Conservation (phyloP, 805 yeast species). For the Metschnikowia peoriensis region DNA sequence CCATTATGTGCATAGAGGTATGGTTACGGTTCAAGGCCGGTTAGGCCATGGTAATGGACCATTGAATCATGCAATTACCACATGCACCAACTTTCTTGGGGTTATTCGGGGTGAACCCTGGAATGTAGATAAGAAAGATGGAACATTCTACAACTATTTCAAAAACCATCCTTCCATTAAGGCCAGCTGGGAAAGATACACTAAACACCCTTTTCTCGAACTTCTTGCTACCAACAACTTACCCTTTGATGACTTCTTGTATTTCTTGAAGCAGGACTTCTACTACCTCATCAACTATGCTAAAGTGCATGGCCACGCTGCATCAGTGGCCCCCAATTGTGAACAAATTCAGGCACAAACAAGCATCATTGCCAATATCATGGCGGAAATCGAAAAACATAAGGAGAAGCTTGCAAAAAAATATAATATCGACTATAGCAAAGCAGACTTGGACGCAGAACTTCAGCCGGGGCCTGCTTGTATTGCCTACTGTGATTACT, state of each 20-base stretch:
- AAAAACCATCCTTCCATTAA: slow-evolving; percentile 53
- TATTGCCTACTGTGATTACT: slow-evolving; percentile 57
- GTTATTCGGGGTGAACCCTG: background rate
- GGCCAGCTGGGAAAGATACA: slow-evolving; percentile 57
- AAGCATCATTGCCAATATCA: slow-evolving; percentile 49
- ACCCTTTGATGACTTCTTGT: slow-evolving; percentile 48
- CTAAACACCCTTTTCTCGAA: slow-evolving; percentile 60
- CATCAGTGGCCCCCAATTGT: slow-evolving; percentile 57
- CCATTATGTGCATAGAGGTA: slow-evolving; percentile 64
- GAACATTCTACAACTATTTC: slow-evolving; percentile 45
- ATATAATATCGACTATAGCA: slow-evolving; percentile 41
- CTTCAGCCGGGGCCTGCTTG: slow-evolving; percentile 57
- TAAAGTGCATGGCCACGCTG: slow-evolving; percentile 61
- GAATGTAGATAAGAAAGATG: background rate
- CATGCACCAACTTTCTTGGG: slow-evolving; percentile 1
- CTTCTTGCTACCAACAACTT: slow-evolving; percentile 52
- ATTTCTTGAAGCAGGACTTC: slow-evolving; percentile 63
- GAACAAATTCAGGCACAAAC: slow-evolving; percentile 51
- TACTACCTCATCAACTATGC: slow-evolving; percentile 68
- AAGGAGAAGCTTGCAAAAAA: slow-evolving; percentile 42
- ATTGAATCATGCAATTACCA: slow-evolving; percentile 4
- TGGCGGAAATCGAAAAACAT: slow-evolving; percentile 57
- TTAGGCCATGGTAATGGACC: slow-evolving; percentile 9
- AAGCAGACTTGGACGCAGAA: slow-evolving; percentile 39
- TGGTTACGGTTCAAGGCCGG: slow-evolving; percentile 30